These are phyloP conservation scores for Colletotrichum eleusines DNA, from an alignment of 2,329 filamentous ascomycete species.

Conservation along the genomic window DNA sequence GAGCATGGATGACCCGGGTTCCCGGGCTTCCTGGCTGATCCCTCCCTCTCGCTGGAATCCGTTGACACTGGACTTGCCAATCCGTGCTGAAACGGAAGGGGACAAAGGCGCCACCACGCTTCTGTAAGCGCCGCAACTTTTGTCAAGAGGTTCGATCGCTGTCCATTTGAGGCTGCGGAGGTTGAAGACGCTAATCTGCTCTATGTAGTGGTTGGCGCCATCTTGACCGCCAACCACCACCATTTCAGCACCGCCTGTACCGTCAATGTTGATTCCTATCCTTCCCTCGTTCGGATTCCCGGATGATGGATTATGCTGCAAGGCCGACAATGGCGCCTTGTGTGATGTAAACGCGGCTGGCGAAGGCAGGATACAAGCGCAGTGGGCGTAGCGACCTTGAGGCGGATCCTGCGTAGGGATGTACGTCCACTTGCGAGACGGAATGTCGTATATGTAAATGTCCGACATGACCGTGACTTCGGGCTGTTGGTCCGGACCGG, in stretches of 20 bases:
- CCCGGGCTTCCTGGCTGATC: constrained; percentile 67
- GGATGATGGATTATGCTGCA: constrained; percentile 89
- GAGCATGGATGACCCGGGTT: constrained; percentile 81
- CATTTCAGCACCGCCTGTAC: constrained; percentile 94
- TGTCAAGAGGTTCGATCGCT: constrained; percentile 85
- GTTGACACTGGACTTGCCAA: constrained; percentile 70
- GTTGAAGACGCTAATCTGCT: constrained; percentile 99
- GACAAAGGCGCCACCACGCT: constrained; percentile 91
- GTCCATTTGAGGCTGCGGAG: constrained; percentile 96
- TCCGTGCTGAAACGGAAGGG: constrained; percentile 71
- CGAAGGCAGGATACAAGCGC: constrained; percentile 91
- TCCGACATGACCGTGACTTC: constrained; percentile 98
- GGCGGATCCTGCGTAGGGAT: constrained; percentile 85
- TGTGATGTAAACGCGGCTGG: constrained; percentile 88
- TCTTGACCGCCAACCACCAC: constrained; percentile 97
- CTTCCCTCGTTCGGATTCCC: constrained; percentile 88
- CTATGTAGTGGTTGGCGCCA: constrained; percentile 97
- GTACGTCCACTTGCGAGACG: constrained; percentile 85
- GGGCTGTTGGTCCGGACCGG: constrained; percentile 75
- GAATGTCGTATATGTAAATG: constrained; percentile 93
- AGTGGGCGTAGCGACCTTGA: constrained; percentile 96
- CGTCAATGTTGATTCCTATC: constrained; percentile 90
- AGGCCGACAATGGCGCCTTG: constrained; percentile 84
- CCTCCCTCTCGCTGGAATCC: constrained; percentile 58
- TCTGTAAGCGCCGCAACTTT: constrained; percentile 95